Base-by-base conservation (phyloP, 768 basidiomycete species). In the Russula abietina region DNA sequence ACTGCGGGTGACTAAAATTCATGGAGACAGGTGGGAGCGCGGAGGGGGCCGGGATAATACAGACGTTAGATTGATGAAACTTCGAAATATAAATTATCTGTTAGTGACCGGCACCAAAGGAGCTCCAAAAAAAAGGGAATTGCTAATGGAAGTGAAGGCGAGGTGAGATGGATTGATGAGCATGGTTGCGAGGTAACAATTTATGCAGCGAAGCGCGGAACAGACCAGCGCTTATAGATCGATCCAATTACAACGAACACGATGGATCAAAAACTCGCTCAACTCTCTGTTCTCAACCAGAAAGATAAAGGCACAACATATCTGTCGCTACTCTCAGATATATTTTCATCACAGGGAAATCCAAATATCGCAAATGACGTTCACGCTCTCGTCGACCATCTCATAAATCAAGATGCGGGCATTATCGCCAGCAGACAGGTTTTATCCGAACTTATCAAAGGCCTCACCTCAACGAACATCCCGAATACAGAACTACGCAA, bases 401-500 rank as follows among this genome's bases (percentile, higher is more conserved):
- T 91, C 65, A 85, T 92, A 63, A 89, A 90, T 71, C 87, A 91
- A 65, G 91, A 93, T 68, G 79, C 77, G 64, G 89, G 91, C 51
- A 83, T 93, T 68, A 93, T 98, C 57, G 88, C 95, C 36, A 92
- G 89, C 28, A 82, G 95, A 68, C 89, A 93, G 69, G 87, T 95
- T 32, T 78, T 98, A 22, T 85, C 89, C 17, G 91, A 94, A 70
- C 85, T 94, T 52, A 90, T 93, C 65, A 86, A 81, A 72, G 75
- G 78, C 57, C 77, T 94, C 36, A 80, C 78, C 26, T 82, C 83
- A 43, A 83, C 82, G 33, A 73, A 71, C 2, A 77, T 88, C 68
- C 75, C 80, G 50, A 76, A 84, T 68, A 69, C 77, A 16, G 84
- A 86, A 11, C 70, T 83, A 17, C 82, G 83, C 69, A 90, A 90